These are phyloP conservation scores for Lipomyces yamadae DNA, from an alignment of 805 yeast genomes.

Conservation along the genomic window DNA sequence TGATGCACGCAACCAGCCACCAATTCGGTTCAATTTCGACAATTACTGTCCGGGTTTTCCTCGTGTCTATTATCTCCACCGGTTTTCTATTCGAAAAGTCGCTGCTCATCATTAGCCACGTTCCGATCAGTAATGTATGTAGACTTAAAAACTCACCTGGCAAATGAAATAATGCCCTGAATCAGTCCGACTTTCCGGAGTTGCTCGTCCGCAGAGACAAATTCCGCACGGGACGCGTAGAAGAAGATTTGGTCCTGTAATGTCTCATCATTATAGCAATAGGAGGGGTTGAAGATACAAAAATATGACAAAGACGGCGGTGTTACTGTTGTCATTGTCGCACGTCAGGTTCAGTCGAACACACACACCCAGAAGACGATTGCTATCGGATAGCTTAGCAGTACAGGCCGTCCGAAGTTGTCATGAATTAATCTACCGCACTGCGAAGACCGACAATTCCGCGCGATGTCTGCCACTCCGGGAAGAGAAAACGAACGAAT, in stretches of 20 bases:
- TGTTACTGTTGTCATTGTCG: constrained; percentile 27
- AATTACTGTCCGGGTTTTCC: constrained; percentile 35
- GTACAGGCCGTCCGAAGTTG: background rate
- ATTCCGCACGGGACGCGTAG: constrained; percentile 29
- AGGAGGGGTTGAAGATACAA: constrained; percentile 33
- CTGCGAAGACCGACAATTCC: too few species aligned
- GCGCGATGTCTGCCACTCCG: background rate
- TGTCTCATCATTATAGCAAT: constrained; percentile 30
- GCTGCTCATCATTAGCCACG: constrained; percentile 10
- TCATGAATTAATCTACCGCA: too few species aligned
- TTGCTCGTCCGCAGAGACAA: constrained; percentile 34
- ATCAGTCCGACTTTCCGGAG: constrained; percentile 35
- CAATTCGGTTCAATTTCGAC: constrained; percentile 36
- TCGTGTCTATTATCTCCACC: constrained; percentile 36
- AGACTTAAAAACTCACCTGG: constrained; percentile 23
- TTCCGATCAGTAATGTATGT: background rate
- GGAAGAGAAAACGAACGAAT: background rate
- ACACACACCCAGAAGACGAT: background rate
- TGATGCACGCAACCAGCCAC: constrained; percentile 36
- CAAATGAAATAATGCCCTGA: constrained; percentile 36
- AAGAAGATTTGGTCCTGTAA: constrained; percentile 34
- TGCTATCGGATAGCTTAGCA: background rate
- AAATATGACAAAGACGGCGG: constrained; percentile 37
- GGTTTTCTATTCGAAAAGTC: constrained; percentile 35
- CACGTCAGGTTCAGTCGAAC: background rate